These are phyloP conservation scores for Tolypocladium album DNA, from an alignment of 2,329 filamentous ascomycete species.

Conservation along the genomic window DNA sequence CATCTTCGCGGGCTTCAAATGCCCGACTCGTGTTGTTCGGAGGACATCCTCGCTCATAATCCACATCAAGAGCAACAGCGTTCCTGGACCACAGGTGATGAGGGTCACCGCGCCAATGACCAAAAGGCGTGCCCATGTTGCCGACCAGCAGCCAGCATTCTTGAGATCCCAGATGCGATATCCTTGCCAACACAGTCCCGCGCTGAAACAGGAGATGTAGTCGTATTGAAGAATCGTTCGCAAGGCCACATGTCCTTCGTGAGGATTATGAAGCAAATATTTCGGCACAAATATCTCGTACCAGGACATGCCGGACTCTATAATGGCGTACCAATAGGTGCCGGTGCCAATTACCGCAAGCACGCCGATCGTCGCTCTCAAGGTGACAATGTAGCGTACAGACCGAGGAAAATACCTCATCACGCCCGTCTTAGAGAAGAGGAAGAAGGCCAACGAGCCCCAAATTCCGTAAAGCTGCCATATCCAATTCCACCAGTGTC, in stretches of 20 bases:
- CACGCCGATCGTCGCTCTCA: neutral
- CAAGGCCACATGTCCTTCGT: neutral
- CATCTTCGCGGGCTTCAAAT: neutral
- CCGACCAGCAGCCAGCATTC: neutral
- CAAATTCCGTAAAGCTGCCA: neutral
- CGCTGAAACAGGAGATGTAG: neutral
- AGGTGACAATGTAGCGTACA: neutral
- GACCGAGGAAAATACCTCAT: neutral
- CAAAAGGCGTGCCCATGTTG: neutral
- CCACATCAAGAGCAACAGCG: neutral
- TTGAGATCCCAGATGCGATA: neutral
- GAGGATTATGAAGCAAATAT: neutral
- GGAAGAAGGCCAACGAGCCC: neutral
- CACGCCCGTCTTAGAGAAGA: neutral
- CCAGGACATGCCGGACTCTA: neutral
- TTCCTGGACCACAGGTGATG: neutral
- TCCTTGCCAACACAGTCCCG: neutral
- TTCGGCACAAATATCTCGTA: neutral
- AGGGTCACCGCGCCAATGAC: neutral
- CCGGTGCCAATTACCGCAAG: neutral
- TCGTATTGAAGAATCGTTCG: neutral
- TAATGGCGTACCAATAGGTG: neutral
- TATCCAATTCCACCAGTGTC: neutral
- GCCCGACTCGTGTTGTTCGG: neutral
- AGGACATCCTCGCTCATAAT: neutral